Evolutionary conservation across 176 grass and related monocot genomes (phyloP).

Genomic region (Ampelocalamus luodianensis): DNA sequence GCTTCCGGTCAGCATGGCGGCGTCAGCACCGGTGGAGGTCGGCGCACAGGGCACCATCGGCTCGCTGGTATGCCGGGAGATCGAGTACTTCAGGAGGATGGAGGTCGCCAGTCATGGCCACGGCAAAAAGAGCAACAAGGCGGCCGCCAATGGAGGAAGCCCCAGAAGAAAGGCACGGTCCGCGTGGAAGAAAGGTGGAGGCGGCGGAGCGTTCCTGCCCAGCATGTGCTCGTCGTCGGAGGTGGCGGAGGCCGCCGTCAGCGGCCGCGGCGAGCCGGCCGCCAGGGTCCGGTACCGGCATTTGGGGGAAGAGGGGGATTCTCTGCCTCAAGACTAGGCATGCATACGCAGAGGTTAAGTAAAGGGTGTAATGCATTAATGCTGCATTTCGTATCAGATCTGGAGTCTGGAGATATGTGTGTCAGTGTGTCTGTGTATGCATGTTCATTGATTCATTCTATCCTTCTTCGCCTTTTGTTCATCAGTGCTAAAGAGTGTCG

Average conservation of each 20-base stretch:
- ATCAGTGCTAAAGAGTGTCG: neutral
- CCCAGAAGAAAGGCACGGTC: slow-evolving; percentile 3
- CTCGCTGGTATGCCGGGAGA: slow-evolving; percentile 47
- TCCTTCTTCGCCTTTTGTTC: neutral
- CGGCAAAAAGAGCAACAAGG: slow-evolving; percentile 30
- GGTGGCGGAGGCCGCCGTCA: slow-evolving; percentile 26
- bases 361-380: neutral
- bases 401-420: neutral
- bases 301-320: slow-evolving; percentile 23
- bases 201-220: slow-evolving; percentile 38
- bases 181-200: slow-evolving; percentile 5
- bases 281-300: slow-evolving; percentile 34
- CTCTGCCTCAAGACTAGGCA: neutral
- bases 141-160: neutral
- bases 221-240: slow-evolving; percentile 53
- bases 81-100: slow-evolving; percentile 46
- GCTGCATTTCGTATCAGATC: neutral
- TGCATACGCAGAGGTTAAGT: neutral
- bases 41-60: slow-evolving; percentile 52
- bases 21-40: slow-evolving; percentile 45
- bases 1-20: slow-evolving; percentile 20
- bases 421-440: neutral
- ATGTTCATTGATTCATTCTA: neutral
- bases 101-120: neutral
- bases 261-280: neutral